Conservation (phyloP, 805 yeast genomes). For the Ogataea pilisensis region DNA sequence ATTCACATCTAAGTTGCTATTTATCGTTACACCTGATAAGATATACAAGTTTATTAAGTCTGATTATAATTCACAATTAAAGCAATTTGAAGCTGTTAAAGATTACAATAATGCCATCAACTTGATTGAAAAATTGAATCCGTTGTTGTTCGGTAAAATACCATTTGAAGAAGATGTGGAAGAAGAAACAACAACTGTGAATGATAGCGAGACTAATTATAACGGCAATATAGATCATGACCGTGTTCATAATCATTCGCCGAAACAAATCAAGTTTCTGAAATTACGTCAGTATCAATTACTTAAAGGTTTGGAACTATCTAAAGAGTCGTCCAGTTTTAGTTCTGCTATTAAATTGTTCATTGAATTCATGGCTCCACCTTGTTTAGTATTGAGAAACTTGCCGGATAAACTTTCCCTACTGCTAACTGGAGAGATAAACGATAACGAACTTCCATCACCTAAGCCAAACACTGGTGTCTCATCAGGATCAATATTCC, state of each 20-base stretch:
- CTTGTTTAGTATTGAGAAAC: constrained; percentile 44
- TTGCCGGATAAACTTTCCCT: constrained; percentile 34
- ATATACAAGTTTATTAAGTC: constrained; percentile 26
- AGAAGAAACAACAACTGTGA: constrained; percentile 1
- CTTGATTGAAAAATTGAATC: constrained; percentile 33
- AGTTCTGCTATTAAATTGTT: constrained; percentile 41
- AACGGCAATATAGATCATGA: background rate
- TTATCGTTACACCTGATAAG: constrained; percentile 26
- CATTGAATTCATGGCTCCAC: constrained; percentile 55
- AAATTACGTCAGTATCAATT: constrained; percentile 43
- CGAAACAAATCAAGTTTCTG: constrained; percentile 29
- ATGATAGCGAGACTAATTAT: too few relatives aligned
- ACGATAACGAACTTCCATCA: too few relatives aligned
- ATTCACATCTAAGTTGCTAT: constrained; percentile 24
- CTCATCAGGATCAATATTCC: background rate
- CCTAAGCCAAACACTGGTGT: too few relatives aligned
- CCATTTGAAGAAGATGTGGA: background rate
- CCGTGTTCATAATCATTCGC: constrained; percentile 14
- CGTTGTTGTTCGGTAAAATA: constrained; percentile 17
- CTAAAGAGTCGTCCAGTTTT: constrained; percentile 28
- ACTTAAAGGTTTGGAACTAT: constrained; percentile 30
- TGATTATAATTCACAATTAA: constrained; percentile 32
- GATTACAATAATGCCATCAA: constrained; percentile 42
- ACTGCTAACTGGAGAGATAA: constrained; percentile 9
- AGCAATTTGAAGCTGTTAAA: constrained; percentile 25